Base-by-base conservation (phyloP, 345 rosid species). In the Theobroma cacao region DNA sequence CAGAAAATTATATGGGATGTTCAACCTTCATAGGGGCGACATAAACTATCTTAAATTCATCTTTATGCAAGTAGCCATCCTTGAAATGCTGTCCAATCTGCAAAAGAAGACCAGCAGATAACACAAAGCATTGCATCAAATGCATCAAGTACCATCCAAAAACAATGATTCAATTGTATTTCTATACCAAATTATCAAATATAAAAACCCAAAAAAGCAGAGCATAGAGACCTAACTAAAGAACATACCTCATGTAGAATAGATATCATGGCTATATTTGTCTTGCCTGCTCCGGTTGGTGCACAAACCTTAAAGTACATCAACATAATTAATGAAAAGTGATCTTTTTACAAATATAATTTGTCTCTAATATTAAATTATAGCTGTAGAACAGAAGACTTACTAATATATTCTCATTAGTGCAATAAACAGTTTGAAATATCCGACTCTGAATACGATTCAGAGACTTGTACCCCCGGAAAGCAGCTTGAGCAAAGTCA, bases 211-310 rank as follows among this genome's bases (percentile, higher is more conserved):
- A 76, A 69, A 73, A 28, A 36, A 59, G 33, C 50, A 62, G 68
- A 75, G 79, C 48, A 71, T 58, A 68, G 41, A 4, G 81, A 72
- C 55, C 70, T 76, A 71, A 68, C 14, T 47, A 55, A 84, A 62
- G 30, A 69, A 58, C 73, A 53, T 81, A 93, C 99, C 96, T 95
- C 98, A 64, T 95, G 99, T 72, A 95, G 86, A 79, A 95, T 86
- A 72, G 99, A 91, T 63, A 95, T 88, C 99, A 95, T 92, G 47
- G 99, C 98, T 80, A 95, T 95, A 83, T 95, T 95, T 82, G 99
- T 93, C 87, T 95, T 95, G 17, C 99, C 99, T 76, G 99, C 99
- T 79, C 99, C 99, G 53, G 99, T 95, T n/a, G 99, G 99, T 72
- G 99, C 99, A 87, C 99, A 95, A 79, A 95, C 99, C 99, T 95